A percentile compares a stretch with the other conserved stretches of the same genome.
Conservation (phyloP, 805 yeast genomes). For the Alloascoidea hylecoeti region DNA sequence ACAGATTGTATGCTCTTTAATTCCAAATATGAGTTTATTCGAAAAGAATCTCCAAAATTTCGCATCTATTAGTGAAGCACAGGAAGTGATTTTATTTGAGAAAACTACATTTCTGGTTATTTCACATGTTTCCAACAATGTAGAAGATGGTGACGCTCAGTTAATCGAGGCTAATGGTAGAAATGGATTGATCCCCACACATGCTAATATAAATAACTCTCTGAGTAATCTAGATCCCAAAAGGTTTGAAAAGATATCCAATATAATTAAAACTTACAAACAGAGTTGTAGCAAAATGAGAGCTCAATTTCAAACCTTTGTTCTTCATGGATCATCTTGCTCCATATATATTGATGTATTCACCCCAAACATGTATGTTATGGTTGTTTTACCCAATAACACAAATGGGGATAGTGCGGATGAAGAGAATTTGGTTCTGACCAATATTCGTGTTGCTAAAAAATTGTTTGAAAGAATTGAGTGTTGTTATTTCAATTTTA, state of each 20-base stretch:
- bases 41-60: slow-evolving; percentile 64
- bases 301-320: slow-evolving; percentile 67
- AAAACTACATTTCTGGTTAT: slow-evolving; percentile 83
- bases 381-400: slow-evolving; percentile 24
- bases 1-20: slow-evolving; percentile 83
- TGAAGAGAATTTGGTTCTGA: slow-evolving; percentile 17
- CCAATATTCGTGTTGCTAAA: slow-evolving; percentile 22
- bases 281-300: slow-evolving; percentile 83
- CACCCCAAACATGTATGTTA: slow-evolving; percentile 26
- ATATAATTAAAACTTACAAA: slow-evolving; percentile 86
- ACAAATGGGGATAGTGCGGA: slow-evolving; percentile 10
- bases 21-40: slow-evolving; percentile 78
- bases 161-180: slow-evolving; percentile 2
- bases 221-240: slow-evolving; percentile 56
- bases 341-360: slow-evolving; percentile 24
- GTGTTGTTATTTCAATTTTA: no score
- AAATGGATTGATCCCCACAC: slow-evolving; percentile 4
- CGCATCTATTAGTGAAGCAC: slow-evolving; percentile 64
- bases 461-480: slow-evolving; percentile 24
- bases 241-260: slow-evolving; percentile 86
- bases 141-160: slow-evolving; percentile 3
- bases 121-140: slow-evolving; percentile 24
- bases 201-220: slow-evolving; percentile 8
- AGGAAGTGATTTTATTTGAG: slow-evolving; percentile 85
- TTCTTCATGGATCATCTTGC: slow-evolving; percentile 39